Conservation (phyloP, 163 green algal genomes). For the Volvox carteri region DNA sequence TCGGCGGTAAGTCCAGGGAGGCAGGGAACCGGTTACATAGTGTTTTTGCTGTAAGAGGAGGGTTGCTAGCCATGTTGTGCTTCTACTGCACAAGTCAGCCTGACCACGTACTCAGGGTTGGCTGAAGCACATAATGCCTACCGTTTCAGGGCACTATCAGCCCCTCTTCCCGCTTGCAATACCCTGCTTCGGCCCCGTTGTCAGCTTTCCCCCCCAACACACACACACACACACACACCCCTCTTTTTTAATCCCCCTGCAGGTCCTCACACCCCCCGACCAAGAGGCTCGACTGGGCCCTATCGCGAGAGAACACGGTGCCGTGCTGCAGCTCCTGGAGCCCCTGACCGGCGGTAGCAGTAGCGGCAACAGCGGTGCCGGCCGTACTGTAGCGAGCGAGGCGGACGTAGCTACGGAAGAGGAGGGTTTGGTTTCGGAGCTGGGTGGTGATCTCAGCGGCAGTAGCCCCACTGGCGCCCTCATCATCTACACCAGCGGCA, state of each 20-base stretch:
- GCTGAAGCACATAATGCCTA: no score
- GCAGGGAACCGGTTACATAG: no score
- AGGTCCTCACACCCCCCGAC: conserved; percentile 59
- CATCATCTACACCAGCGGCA: conserved; percentile 98
- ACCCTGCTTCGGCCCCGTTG: no score
- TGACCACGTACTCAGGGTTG: no score
- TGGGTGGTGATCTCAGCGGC: not conserved
- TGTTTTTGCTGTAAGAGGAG: no score
- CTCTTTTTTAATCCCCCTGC: not conserved
- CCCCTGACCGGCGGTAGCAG: not conserved
- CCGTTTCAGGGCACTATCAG: no score
- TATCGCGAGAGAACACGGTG: conserved; percentile 8
- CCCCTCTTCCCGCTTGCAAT: no score
- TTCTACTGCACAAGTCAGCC: no score
- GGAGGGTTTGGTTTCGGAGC: not conserved
- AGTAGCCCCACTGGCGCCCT: conserved; percentile 74
- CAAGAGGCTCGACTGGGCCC: conserved; percentile 47
- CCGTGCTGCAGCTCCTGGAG: conserved; percentile 30
- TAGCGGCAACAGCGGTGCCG: not conserved
- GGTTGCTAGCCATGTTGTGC: no score
- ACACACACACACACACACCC: no score
- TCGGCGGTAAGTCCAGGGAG: conserved; percentile 57
- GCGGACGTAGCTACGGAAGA: not conserved
- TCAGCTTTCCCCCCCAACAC: no score
- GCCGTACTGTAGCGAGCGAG: not conserved